phyloP scores from a whole-genome alignment of 192 early-diverging fungal species.

The Mortierella hygrophila region DNA sequence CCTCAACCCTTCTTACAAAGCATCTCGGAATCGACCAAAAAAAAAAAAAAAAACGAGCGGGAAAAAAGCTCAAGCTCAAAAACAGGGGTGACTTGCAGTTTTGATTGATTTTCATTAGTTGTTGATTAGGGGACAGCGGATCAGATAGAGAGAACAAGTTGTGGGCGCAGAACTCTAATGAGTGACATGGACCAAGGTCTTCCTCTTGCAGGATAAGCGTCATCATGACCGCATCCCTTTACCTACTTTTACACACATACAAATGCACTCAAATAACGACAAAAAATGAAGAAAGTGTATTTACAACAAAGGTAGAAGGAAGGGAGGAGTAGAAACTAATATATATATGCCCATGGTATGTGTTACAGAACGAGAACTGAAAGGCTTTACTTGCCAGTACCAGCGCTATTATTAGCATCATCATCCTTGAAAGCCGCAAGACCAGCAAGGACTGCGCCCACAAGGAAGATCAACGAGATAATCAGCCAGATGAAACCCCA shows the following conservation, averaged over 20 bases:
- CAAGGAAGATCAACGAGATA: constrained; percentile 85
- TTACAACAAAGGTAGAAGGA: background rate
- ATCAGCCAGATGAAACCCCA: constrained; percentile 96
- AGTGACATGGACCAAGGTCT: background rate
- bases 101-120: background rate
- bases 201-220: background rate
- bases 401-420: constrained; percentile 1
- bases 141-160: background rate
- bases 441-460: constrained; percentile 82
- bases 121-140: background rate
- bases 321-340: background rate
- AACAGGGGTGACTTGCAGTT: background rate
- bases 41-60: background rate
- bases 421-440: constrained; percentile 82
- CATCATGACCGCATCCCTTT: background rate
- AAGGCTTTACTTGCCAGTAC: background rate
- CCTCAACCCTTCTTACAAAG: background rate
- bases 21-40: background rate
- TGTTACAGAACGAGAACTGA: background rate
- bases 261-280: background rate
- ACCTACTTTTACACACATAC: background rate
- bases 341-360: background rate
- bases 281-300: background rate
- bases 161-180: background rate
- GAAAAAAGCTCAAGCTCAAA: too few relatives aligned